Evolutionary conservation across 2,329 filamentous ascomycete species (phyloP).

Genomic region (Elsinoe perseae): DNA sequence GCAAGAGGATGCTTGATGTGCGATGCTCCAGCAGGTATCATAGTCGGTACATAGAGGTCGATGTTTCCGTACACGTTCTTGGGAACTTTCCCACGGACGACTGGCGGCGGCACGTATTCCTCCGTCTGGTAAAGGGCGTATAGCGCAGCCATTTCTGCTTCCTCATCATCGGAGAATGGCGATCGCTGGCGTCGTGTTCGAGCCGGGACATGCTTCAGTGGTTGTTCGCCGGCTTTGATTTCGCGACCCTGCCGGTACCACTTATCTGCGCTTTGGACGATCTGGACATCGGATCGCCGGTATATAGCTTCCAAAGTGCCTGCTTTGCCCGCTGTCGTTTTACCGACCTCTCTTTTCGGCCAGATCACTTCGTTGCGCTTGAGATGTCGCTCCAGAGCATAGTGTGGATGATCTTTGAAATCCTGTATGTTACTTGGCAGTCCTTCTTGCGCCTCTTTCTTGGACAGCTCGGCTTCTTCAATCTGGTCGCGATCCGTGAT

Average conservation of each 20-base stretch:
- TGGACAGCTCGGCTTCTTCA: slow-evolving; percentile 68
- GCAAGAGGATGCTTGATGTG: slow-evolving; percentile 54
- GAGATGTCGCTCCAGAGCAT: slow-evolving; percentile 75
- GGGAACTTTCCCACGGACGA: slow-evolving; percentile 63
- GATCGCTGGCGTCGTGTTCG: slow-evolving; percentile 24
- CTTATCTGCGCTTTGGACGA: slow-evolving; percentile 70
- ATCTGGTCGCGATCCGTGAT: slow-evolving; percentile 65
- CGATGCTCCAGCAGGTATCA: slow-evolving; percentile 54
- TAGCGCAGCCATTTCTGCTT: slow-evolving; percentile 48
- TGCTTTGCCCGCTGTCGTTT: slow-evolving; percentile 57
- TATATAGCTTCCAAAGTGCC: slow-evolving; percentile 67
- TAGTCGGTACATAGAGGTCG: slow-evolving; percentile 55
- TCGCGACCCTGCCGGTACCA: slow-evolving; percentile 87
- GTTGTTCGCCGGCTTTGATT: slow-evolving; percentile 69
- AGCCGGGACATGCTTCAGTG: slow-evolving; percentile 59
- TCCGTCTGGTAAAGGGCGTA: slow-evolving; percentile 58
- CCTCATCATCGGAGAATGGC: slow-evolving; percentile 34
- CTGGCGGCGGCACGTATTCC: slow-evolving; percentile 65
- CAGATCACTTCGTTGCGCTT: slow-evolving; percentile 74
- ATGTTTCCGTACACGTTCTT: slow-evolving; percentile 56
- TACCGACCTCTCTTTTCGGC: slow-evolving; percentile 65
- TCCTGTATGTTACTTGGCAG: slow-evolving; percentile 37
- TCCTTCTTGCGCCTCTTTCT: slow-evolving; percentile 63
- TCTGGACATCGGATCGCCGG: slow-evolving; percentile 69
- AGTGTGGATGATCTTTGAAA: slow-evolving; percentile 37